Evolutionary conservation across 352 stramenopile species (phyloP), one percentile per base, ranked within the genome.

Genomic region (Pythium grandisporangium): DNA sequence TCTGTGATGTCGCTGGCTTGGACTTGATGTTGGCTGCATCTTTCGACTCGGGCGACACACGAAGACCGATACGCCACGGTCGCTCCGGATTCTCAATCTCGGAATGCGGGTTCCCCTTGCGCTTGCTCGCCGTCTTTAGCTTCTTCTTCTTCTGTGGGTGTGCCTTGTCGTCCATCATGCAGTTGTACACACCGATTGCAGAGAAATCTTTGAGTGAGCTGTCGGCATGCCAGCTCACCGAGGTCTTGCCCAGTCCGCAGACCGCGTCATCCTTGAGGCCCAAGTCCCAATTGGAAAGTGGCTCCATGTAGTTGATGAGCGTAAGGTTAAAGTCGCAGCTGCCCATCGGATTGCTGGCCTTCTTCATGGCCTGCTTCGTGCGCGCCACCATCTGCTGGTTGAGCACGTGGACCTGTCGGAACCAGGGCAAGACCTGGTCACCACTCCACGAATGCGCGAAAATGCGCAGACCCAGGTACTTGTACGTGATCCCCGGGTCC

Each of bases 401-500:
- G 16, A 60, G 29, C 33, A 37, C 27, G 32, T 47, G 37, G 20
- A 53, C 16, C 19, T 38, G 39, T 24, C 44, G 42, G 45, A 55
- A 59, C 38, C 44, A 49, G 12, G 49, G 44, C n/a, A 52, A 51
- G 42, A 35, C 51, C 22, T 22, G 22, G 5, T 34, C 20, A 12
- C 34, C 58, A 8, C 53, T 62, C 80, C 80, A 93, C 24, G 77
- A 64, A 51, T 90, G 72, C 17, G 74, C 78, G 58, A 91, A 93
- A 26, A 93, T 67, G 24, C 83, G 58, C n/a, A 95, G 50, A 8
- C 77, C 77, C 13, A 95, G 56, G 63, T 95, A 95, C 50, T 89
- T 89, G 61, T 95, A 95, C 16, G 83, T 95, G 12, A 73, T 81
- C n/a, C 83, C 83, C 17, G 76, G 63, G 27, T 95, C 66, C 1